phyloP scores from a whole-genome alignment of 371 early-diverging fungal genomes.

The Thermomucor indicae-seudaticae region DNA sequence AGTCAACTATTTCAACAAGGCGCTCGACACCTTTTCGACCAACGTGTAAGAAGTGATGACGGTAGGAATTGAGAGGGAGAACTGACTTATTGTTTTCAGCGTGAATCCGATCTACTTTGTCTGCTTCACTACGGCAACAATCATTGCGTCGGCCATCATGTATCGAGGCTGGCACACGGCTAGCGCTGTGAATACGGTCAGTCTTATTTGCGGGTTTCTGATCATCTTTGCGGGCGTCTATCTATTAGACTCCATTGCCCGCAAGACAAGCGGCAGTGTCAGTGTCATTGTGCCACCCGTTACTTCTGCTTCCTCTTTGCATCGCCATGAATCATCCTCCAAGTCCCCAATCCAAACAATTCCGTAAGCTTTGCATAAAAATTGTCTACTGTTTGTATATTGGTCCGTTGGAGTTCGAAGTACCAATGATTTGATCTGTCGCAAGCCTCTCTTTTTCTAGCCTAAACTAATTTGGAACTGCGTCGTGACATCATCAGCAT shows the following conservation, averaged over 20 bases:
- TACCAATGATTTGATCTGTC: too few species aligned
- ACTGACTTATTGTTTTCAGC: constrained; percentile 6
- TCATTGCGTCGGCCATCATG: constrained; percentile 78
- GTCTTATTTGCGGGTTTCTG: constrained; percentile 79
- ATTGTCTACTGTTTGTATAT: neutral
- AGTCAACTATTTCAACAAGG: constrained; percentile 96
- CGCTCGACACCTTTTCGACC: constrained; percentile 85
- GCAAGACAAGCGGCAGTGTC: constrained; percentile 3
- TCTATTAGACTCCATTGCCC: constrained; percentile 43
- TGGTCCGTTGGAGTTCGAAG: too few species aligned
- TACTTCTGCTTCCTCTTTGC: constrained; percentile 5
- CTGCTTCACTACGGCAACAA: constrained; percentile 84
- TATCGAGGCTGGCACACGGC: constrained; percentile 78
- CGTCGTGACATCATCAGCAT: too few species aligned
- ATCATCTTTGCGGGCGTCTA: constrained; percentile 87
- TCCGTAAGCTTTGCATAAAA: neutral
- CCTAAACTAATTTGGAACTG: too few species aligned
- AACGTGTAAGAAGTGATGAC: constrained; percentile 68
- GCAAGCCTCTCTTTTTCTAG: too few species aligned
- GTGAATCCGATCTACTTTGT: constrained; percentile 88
- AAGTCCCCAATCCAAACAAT: neutral
- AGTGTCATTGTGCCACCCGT: constrained; percentile 2
- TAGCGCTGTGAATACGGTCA: constrained; percentile 61
- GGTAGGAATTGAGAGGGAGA: too few species aligned
- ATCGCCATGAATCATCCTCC: constrained; percentile 1